Percentiles rank a stretch among this genome's conserved stretches.
phyloP scores from a whole-genome alignment of 2,329 filamentous ascomycete genomes.

The Phyllosticta paracitricarpa region DNA sequence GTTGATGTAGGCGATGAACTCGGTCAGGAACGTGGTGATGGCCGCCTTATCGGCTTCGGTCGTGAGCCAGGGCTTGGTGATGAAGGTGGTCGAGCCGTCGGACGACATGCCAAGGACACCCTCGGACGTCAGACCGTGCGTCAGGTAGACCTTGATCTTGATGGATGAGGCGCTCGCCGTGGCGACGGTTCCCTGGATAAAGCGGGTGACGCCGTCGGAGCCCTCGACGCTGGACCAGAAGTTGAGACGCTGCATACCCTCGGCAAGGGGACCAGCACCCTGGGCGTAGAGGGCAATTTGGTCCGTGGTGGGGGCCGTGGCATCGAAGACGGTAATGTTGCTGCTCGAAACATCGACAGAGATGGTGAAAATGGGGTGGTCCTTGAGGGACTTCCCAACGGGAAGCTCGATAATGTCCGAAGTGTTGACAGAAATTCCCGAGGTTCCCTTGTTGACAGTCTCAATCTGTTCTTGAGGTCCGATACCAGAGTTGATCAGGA shows the following conservation, averaged over 20 bases:
- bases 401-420: conserved; percentile 17
- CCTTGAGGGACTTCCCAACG: conserved; percentile 22
- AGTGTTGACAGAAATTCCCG: conserved; percentile 13
- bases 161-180: conserved; percentile 25
- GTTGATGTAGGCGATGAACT: conserved; percentile 30
- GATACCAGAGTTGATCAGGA: conserved; percentile 20
- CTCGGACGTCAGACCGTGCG: conserved; percentile 15
- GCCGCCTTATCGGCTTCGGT: conserved; percentile 33
- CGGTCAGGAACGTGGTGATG: conserved; percentile 36
- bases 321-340: conserved; percentile 16
- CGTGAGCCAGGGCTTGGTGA: conserved; percentile 42
- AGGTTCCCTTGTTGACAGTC: conserved; percentile 14
- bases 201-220: conserved; percentile 29
- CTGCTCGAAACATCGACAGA: conserved; percentile 17
- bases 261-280: conserved; percentile 33
- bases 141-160: conserved; percentile 24
- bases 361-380: conserved; percentile 28
- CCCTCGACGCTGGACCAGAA: conserved; percentile 38
- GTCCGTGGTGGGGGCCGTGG: conserved; percentile 22
- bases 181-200: conserved; percentile 38
- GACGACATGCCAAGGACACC: conserved; percentile 23
- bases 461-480: conserved; percentile 18
- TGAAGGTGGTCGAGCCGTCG: conserved; percentile 32
- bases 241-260: conserved; percentile 39
- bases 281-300: conserved; percentile 24